Evolutionary conservation across 352 stramenopile species (phyloP).

Genomic region (Pythium grandisporangium): DNA sequence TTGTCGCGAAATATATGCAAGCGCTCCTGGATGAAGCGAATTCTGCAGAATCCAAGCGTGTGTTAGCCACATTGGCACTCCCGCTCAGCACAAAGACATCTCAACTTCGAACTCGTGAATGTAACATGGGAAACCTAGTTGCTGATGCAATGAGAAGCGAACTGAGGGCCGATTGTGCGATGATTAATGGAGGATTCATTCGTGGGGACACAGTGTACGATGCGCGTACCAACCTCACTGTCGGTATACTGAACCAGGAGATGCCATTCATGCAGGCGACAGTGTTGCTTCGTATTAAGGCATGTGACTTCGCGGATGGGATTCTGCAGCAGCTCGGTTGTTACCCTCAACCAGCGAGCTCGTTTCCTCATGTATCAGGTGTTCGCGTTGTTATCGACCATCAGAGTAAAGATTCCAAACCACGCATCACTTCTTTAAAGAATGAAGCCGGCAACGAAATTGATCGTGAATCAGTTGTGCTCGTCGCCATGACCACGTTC

Average conservation of each 20-base stretch:
- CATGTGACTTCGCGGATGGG: conserved; percentile 49
- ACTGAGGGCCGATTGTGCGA: conserved; percentile 49
- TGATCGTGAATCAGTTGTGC: conserved; percentile 37
- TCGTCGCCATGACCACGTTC: conserved; percentile 77
- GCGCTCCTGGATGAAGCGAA: conserved; percentile 51
- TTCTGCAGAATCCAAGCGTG: conserved; percentile 23
- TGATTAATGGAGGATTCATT: conserved; percentile 89
- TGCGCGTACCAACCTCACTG: conserved; percentile 54
- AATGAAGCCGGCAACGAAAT: conserved; percentile 34
- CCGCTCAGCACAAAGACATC: conserved; percentile 68
- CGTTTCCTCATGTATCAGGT: conserved; percentile 73
- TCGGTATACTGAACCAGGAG: conserved; percentile 72
- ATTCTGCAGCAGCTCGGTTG: conserved; percentile 71
- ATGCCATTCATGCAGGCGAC: conserved; percentile 78
- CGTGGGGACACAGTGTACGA: conserved; percentile 71
- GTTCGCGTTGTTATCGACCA: conserved; percentile 31
- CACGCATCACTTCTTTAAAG: conserved; percentile 28
- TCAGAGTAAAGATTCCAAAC: conserved; percentile 4
- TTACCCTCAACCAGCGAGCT: conserved; percentile 67
- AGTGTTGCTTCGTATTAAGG: conserved; percentile 60
- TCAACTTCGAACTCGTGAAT: conserved; percentile 55
- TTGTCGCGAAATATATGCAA: conserved; percentile 66
- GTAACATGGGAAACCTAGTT: conserved; percentile 71
- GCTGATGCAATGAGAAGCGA: conserved; percentile 67
- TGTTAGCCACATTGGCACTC: conserved; percentile 37